Evolutionary conservation across 208 protist species (phyloP).

Genomic region (Wallacemonas sp.): DNA sequence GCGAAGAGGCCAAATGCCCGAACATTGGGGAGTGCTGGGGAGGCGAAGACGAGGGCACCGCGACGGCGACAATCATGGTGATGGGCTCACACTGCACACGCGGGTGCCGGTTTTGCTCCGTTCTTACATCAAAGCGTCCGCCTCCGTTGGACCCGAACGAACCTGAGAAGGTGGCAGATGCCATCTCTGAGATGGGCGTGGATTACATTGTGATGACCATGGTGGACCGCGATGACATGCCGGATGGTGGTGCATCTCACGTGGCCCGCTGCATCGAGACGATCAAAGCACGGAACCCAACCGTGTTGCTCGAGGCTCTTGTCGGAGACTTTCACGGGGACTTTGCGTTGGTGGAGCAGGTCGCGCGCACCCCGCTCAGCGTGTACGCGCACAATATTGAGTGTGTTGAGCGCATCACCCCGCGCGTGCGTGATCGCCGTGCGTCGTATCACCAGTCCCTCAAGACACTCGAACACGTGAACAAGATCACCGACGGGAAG

Average conservation of each 20-base stretch:
- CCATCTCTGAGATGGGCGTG: slow-evolving; percentile 95
- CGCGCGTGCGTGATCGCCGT: slow-evolving; percentile 93
- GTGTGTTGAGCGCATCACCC: slow-evolving; percentile 93
- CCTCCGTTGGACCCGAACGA: slow-evolving; percentile 95
- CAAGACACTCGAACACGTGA: slow-evolving; percentile 91
- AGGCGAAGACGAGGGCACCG: slow-evolving; percentile 76
- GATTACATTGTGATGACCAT: slow-evolving; percentile 99
- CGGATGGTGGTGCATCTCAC: slow-evolving; percentile 94
- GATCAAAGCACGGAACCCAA: slow-evolving; percentile 84
- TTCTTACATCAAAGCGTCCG: slow-evolving; percentile 94
- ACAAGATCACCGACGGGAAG: slow-evolving; percentile 66
- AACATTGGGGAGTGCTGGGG: slow-evolving; percentile 99
- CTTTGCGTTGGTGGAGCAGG: slow-evolving; percentile 70
- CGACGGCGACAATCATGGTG: slow-evolving; percentile 98
- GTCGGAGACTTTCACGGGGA: slow-evolving; percentile 97
- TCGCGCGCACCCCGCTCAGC: slow-evolving; percentile 93
- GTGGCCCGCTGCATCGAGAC: slow-evolving; percentile 88
- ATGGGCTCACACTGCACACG: slow-evolving; percentile 98
- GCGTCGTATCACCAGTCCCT: slow-evolving; percentile 96
- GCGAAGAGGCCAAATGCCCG: slow-evolving; percentile 96
- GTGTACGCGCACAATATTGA: slow-evolving; percentile 99
- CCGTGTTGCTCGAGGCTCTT: slow-evolving; percentile 95
- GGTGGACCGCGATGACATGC: slow-evolving; percentile 96
- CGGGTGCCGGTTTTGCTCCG: slow-evolving; percentile 98
- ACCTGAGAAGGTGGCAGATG: slow-evolving; percentile 92